Percentiles rank a stretch among this genome's conserved stretches.
These are phyloP conservation scores for Sequoia sempervirens DNA, from an alignment of 75 land plant genomes.

Conservation along the genomic window DNA sequence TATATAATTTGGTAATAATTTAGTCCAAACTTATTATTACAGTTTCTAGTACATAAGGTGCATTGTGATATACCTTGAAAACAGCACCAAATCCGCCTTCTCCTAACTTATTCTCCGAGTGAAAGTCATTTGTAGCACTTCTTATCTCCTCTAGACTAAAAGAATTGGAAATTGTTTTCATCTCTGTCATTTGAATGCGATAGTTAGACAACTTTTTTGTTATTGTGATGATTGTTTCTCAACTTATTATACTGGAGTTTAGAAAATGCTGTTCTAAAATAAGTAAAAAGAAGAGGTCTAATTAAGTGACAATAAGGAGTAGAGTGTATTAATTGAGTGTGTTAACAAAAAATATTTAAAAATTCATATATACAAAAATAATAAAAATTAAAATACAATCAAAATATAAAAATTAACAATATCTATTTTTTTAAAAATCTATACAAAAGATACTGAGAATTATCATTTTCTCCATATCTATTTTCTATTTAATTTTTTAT, in stretches of 20 bases:
- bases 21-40: not conserved
- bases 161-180: constrained; percentile 28
- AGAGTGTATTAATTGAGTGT: too few species aligned
- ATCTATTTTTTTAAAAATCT: not conserved
- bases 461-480: too few species aligned
- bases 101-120: constrained; percentile 46
- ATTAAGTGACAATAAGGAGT: too few species aligned
- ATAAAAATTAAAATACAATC: too few species aligned
- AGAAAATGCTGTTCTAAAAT: not conserved
- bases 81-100: constrained; percentile 71
- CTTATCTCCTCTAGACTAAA: constrained; percentile 41
- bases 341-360: too few species aligned
- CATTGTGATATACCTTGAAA: constrained; percentile 37
- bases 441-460: too few species aligned
- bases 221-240: not conserved
- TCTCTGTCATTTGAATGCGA: constrained; percentile 15
- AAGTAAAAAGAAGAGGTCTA: not conserved
- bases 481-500: too few species aligned
- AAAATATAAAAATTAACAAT: too few species aligned
- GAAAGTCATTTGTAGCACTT: constrained; percentile 51
- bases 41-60: not conserved
- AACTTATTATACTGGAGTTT: not conserved
- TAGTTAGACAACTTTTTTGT: not conserved
- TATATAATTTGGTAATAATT: not conserved
- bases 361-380: too few species aligned